Base-by-base conservation (phyloP, 257 asterid genomes). In the Solanum peruvianum region DNA sequence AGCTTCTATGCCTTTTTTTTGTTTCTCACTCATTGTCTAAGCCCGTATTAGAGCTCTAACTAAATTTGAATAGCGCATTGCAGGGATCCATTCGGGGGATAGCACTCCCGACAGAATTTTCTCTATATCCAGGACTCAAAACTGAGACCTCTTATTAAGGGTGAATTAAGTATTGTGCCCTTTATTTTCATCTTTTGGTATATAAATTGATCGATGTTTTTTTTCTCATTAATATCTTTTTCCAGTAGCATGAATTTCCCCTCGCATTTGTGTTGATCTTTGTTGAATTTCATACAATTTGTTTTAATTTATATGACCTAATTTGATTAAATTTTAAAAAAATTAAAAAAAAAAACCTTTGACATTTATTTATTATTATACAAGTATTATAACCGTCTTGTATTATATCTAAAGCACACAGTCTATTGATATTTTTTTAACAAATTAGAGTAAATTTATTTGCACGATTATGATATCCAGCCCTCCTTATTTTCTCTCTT, bases 31-130 rank as follows among this genome's bases (percentile, higher is more conserved):
- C 7, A 37, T 0, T 37, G 7, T 5, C 7, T 37, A 37, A 37
- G 39, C 7, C 39, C 39, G 1, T 0, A 37, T 37, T 6, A 1
- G 39, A 37, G 0, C 7, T 37, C 0, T 0, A 6, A 37, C 7
- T 37, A 37, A 37, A 37, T 37, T 6, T 7, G 39, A 37, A 37
- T 1, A 7, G 0, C 39, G 39, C 39, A 0, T 6, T 37, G 1
- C 39, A 37, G 39, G 7, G 1, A 6, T 6, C 2, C 39, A 37
- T 37, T 5, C 39, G 0, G 39, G 0, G 39, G 2, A 37, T 37
- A 6, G 0, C 39, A 6, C 39, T 37, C 39, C 7, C 0, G 0
- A 37, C 39, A 6, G 2, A 1, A 37, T 37, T 1, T 37, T 37
- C 39, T 37, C 0, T 1, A 37, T 37, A 37, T 1, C 6, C 39